phyloP scores from a whole-genome alignment of 2,329 filamentous ascomycete genomes.

The Botryotinia narcissicola region DNA sequence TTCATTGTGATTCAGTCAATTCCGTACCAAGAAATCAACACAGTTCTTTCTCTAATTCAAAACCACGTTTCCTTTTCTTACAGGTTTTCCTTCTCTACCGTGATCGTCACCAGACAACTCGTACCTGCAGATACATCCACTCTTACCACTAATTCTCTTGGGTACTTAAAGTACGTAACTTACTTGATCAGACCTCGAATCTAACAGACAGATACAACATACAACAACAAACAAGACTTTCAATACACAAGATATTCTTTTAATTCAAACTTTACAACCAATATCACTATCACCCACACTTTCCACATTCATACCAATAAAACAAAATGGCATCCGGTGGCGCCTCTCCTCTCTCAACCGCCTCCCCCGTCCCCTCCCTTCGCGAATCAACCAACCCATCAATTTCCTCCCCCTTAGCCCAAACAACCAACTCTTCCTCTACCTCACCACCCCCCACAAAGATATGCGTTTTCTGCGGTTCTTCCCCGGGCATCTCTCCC shows the following conservation, averaged over 20 bases:
- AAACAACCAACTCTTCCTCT: conserved; percentile 8
- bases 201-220: not conserved
- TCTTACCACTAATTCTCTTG: not conserved
- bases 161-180: not conserved
- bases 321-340: conserved; percentile 44
- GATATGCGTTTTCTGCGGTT: conserved; percentile 69
- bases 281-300: not conserved
- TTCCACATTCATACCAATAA: conserved; percentile 1
- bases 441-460: conserved; percentile 12
- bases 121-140: conserved; percentile 10
- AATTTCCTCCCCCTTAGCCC: conserved; percentile 6
- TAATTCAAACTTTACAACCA: not conserved
- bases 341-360: conserved; percentile 38
- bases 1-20: not conserved
- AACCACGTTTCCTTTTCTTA: conserved; percentile 9
- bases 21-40: not conserved
- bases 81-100: not conserved
- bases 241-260: not conserved
- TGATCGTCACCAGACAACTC: conserved; percentile 10
- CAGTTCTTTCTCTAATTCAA: not conserved
- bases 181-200: not conserved
- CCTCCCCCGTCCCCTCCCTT: conserved; percentile 26
- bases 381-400: not conserved
- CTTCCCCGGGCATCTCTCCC: conserved; percentile 69
- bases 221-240: not conserved